Evolutionary conservation across 192 early-diverging fungal species (phyloP).

Genomic region (Backusella psychrophila): DNA sequence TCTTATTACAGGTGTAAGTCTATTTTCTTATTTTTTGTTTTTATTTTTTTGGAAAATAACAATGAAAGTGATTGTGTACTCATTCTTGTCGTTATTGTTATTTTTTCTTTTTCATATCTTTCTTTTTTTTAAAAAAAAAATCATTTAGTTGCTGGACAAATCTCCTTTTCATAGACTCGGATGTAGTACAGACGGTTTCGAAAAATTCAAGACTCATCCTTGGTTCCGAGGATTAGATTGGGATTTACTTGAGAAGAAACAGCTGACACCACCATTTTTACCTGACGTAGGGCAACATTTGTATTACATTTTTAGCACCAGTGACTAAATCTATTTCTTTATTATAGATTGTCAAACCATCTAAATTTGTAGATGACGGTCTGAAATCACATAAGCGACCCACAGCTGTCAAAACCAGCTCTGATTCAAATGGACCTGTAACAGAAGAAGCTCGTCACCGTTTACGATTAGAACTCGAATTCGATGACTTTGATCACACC

Average conservation of each 20-base stretch:
- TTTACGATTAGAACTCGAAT: constrained; percentile 11
- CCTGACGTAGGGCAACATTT: constrained; percentile 13
- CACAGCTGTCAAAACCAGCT: constrained; percentile 10
- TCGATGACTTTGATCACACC: constrained; percentile 10
- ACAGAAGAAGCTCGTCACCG: constrained; percentile 23
- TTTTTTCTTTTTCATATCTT: background rate
- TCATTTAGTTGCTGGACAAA: constrained; percentile 17
- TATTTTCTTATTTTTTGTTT: background rate
- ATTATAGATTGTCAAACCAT: constrained; percentile 6
- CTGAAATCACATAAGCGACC: background rate
- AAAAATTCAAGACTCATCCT: constrained; percentile 20
- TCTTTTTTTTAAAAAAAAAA: background rate
- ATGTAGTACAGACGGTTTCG: constrained; percentile 18
- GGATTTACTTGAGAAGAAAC: constrained; percentile 22
- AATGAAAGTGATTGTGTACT: background rate
- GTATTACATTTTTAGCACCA: background rate
- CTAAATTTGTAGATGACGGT: constrained; percentile 11
- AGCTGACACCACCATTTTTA: constrained; percentile 14
- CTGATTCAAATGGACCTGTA: background rate
- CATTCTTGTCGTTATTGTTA: background rate
- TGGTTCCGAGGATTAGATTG: constrained; percentile 29
- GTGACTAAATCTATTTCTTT: background rate
- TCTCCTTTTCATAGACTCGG: constrained; percentile 17
- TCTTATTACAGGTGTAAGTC: constrained; percentile 46
- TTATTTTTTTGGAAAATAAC: background rate